phyloP scores from a whole-genome alignment of 1,139 yeast genomes.

The Meyerozyma elateridarum region DNA sequence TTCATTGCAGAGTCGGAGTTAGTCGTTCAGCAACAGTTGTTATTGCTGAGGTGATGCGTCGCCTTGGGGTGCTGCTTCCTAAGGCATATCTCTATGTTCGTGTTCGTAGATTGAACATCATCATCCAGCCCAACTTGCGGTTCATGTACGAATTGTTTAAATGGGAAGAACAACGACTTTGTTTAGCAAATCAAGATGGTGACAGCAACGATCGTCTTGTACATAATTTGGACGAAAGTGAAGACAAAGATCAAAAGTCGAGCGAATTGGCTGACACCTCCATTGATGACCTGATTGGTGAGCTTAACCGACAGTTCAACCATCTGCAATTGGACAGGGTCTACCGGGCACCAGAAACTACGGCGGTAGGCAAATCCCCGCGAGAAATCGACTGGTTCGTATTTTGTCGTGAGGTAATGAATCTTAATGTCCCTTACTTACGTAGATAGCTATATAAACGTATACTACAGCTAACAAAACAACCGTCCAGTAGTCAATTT shows the following conservation, averaged over 20 bases:
- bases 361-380: too few relatives aligned
- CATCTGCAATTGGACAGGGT: too few relatives aligned
- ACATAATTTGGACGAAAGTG: too few relatives aligned
- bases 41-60: constrained; percentile 44
- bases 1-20: constrained; percentile 50
- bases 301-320: too few relatives aligned
- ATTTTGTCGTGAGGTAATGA: constrained; percentile 80
- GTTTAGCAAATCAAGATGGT: neutral
- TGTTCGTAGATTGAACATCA: constrained; percentile 42
- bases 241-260: neutral
- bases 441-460: constrained; percentile 1
- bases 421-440: constrained; percentile 62
- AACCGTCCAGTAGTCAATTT: too few relatives aligned
- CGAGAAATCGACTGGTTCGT: constrained; percentile 87
- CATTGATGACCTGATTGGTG: too few relatives aligned
- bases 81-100: constrained; percentile 43
- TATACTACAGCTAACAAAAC: neutral
- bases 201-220: too few relatives aligned
- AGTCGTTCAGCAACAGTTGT: constrained; percentile 47
- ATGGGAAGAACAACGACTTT: constrained; percentile 47
- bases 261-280: neutral
- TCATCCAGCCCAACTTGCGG: constrained; percentile 45
- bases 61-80: constrained; percentile 33
- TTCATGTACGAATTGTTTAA: constrained; percentile 48
- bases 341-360: too few relatives aligned